Evolutionary conservation across 2,329 filamentous ascomycete genomes (phyloP), one percentile per base, ranked within the genome.

Genomic region (Cordyceps cicadae): DNA sequence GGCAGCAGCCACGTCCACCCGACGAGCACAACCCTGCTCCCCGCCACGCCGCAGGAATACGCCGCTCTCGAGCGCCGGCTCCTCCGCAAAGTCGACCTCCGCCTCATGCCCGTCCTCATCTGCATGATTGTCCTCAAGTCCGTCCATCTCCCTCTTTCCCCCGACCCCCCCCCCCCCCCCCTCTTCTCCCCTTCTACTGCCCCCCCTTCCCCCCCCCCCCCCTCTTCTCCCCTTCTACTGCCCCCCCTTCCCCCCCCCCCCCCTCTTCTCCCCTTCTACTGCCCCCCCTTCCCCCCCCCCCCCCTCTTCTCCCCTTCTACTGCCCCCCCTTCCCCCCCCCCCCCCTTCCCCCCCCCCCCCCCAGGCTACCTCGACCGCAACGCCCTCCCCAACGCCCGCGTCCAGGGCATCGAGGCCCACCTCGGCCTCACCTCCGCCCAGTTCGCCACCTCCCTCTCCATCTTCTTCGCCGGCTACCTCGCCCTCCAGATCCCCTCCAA

Each of bases 401-500:
- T 85, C 78, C 72, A 67, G 6, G 81, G 81, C 8, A 84, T 80
- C 2, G 79, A 86, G 53, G 85, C 81, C 66, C 84, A 84, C 64
- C 69, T 83, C 1, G 70, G 69, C 1, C 81, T 85, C 77, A 72
- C 67, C 3, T 81, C 80, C 11, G 83, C 79, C 1, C 79, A 86
- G 55, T 86, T 82, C 66, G 84, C 84, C 63, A 70, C 82, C 3
- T 76, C 86, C 0, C 77, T 87, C 0, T 84, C 82, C 0, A 70
- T 84, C 54, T 87, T 87, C 69, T 85, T 84, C 62, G 81, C 84
- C 1, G 79, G 83, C 3, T 87, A 87, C 64, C 71, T 86, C 0
- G 70, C 85, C 14, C 85, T 86, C 78, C 83, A 87, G 67, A 70
- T 87, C 0, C 84, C 84, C 0, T 85, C 82, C 0, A 87, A 87